Evolutionary conservation across 148 eudicot species (phyloP), one percentile per base, ranked within the genome.

Genomic region (Nepenthes gracilis): DNA sequence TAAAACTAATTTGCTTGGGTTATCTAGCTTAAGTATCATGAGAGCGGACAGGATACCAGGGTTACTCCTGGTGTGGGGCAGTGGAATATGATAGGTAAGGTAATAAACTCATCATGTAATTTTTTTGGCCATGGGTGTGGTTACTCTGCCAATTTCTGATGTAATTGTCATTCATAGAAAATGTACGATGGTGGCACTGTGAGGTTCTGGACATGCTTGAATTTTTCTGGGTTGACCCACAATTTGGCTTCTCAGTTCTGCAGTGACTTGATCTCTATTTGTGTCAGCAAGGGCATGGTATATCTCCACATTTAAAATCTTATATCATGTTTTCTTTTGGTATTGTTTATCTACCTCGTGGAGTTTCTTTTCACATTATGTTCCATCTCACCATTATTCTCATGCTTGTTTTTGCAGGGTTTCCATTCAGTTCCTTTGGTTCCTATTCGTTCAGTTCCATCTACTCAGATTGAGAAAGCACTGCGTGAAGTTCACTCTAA

Each of bases 11-110:
- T 56, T 34, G 6, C 8, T 47, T 37, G 57, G 37, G 23, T 23
- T 23, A 23, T 23, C 8, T 74, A 92, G 98, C 81, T 92, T 2
- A 72, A 70, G 68, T 92, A 92, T 64, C 83, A 81, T 53, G 85
- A 69, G 8, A 60, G 72, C 65, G 87, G 82, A 2, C 64, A 43
- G 38, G 83, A 83, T 47, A 23, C 58, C 12, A 57, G 40, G 45
- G 76, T 81, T 36, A 74, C 82, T 33, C 98, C 98, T 8, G 66
- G 67, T 2, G 84, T 83, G 13, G 98, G 98, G 0, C 75, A 69
- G 15, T 92, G 98, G 98, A 92, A 92, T 54, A 92, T 92, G 98
- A 92, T 88, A 1, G 59, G 79, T 11, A 84, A 82, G 88, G 98
- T 92, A 49, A 61, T 8, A 35, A 23, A 23, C 23, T 23, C 23